These are phyloP conservation scores for Hypomyces rosellus DNA, from an alignment of 2,329 filamentous ascomycete species.

Conservation along the genomic window DNA sequence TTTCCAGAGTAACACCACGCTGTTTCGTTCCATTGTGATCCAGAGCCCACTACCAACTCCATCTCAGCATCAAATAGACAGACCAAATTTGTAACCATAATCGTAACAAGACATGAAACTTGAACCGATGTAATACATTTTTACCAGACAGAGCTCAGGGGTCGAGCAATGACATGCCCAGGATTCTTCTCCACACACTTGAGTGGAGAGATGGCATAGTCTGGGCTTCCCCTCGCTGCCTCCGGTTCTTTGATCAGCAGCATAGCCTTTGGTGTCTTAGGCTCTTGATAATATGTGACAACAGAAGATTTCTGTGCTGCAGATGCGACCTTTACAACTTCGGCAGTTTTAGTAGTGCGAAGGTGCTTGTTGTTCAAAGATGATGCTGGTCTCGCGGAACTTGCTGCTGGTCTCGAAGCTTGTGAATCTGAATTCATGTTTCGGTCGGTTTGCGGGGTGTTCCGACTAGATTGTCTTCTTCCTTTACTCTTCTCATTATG, in stretches of 20 bases:
- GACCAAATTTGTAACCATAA: background rate
- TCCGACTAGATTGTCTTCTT: background rate
- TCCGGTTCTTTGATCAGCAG: slow-evolving; percentile 11
- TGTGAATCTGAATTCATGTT: background rate
- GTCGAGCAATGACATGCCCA: slow-evolving; percentile 5
- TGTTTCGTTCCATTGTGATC: no score
- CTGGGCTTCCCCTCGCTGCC: background rate
- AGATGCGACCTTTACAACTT: background rate
- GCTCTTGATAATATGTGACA: slow-evolving; percentile 2
- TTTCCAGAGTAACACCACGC: no score
- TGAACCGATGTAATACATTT: slow-evolving; percentile 51
- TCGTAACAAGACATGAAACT: slow-evolving; percentile 26
- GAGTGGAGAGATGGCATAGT: slow-evolving; percentile 10
- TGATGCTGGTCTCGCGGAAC: background rate
- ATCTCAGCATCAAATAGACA: background rate
- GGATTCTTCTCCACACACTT: slow-evolving; percentile 13
- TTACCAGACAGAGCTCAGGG: slow-evolving; percentile 16
- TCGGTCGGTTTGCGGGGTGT: background rate
- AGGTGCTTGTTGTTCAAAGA: background rate
- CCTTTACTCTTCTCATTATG: background rate
- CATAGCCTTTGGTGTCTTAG: slow-evolving; percentile 19
- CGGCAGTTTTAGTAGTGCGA: background rate
- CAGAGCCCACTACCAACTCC: background rate
- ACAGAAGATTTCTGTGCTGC: background rate
- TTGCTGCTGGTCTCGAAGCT: background rate